phyloP scores from a whole-genome alignment of 495 filamentous ascomycete genomes.

The Tuber melanosporum region DNA sequence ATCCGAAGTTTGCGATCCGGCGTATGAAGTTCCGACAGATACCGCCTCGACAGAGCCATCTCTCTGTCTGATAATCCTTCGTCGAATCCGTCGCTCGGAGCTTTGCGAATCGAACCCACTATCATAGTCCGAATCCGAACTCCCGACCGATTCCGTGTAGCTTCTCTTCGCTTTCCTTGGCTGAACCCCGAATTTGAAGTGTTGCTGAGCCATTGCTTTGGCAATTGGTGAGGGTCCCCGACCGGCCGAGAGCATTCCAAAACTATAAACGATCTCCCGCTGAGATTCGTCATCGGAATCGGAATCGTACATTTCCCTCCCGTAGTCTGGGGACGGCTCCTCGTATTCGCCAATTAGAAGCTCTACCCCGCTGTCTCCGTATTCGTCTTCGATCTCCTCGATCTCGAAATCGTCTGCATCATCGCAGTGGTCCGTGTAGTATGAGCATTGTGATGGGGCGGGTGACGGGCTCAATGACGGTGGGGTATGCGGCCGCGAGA shows the following conservation, averaged over 20 bases:
- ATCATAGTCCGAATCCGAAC: conserved; percentile 19
- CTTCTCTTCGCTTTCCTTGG: conserved; percentile 9
- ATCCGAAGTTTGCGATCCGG: conserved; percentile 15
- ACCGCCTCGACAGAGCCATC: neutral
- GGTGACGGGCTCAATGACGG: conserved; percentile 19
- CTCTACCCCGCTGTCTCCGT: conserved; percentile 22
- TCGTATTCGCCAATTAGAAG: conserved; percentile 27
- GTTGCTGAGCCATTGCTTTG: neutral
- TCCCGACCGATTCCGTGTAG: conserved; percentile 19
- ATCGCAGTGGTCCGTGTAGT: conserved; percentile 15
- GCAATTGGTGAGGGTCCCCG: neutral
- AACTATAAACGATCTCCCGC: conserved; percentile 13
- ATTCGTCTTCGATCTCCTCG: conserved; percentile 20
- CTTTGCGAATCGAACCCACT: conserved; percentile 21
- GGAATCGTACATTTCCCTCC: conserved; percentile 18
- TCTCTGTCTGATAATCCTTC: conserved; percentile 3
- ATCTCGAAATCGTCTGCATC: conserved; percentile 25
- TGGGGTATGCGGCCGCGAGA: conserved; percentile 14
- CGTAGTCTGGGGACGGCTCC: conserved; percentile 26
- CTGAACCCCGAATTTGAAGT: neutral
- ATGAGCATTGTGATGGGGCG: conserved; percentile 1
- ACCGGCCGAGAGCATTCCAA: conserved; percentile 17
- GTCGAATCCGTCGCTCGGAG: conserved; percentile 10
- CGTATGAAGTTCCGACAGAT: conserved; percentile 16
- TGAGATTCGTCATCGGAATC: conserved; percentile 17